Evolutionary conservation across 2,329 filamentous ascomycete species (phyloP), one percentile per base, ranked within the genome.

Genomic region (Alternaria atra): DNA sequence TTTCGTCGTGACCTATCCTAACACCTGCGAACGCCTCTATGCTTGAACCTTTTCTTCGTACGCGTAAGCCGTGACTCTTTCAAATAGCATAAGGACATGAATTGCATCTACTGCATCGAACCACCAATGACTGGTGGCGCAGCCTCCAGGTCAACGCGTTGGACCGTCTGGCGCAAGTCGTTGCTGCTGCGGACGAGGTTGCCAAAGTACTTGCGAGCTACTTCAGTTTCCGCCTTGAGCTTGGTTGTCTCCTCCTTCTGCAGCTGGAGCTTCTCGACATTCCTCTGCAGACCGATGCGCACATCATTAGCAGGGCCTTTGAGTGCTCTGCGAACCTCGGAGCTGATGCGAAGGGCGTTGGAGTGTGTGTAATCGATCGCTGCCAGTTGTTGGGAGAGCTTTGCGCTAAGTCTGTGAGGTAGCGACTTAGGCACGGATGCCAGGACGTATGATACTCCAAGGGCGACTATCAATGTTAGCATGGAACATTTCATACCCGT

Each of bases 341-440:
- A 86, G 23, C 92, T 90, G 73, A 99, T 96, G 55, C 95, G 91
- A 17, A 86, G 84, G 44, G 93, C 89, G 81, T 99, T 99, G 67
- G 87, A 82, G 79, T 99, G 95, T 1, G 95, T 92, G 76, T 98
- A 99, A 81, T 99, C 95, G 73, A 97, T 89, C 17, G 91, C 86
- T 7, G 87, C 83, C 37, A 99, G 89, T 72, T 93, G 92, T 32
- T 87, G 83, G 2, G 93, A 90, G 60, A 99, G 91, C 81, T 98
- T 98, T 73, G 86, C 86, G 42, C 91, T 90, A 6, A 99, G 87
- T 10, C 93, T 93, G 54, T 90, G 90, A 2, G 95, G 95, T 0
- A 99, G 88, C 0, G 94, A 95, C 55, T 90, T 87, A 20, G 95
- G 95, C 65, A 99, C 96, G 65, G 94, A 92, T 59, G 90, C 89